These are phyloP conservation scores for Kazachstania sp. DNA, from an alignment of 1,139 yeast species.

Conservation along the genomic window DNA sequence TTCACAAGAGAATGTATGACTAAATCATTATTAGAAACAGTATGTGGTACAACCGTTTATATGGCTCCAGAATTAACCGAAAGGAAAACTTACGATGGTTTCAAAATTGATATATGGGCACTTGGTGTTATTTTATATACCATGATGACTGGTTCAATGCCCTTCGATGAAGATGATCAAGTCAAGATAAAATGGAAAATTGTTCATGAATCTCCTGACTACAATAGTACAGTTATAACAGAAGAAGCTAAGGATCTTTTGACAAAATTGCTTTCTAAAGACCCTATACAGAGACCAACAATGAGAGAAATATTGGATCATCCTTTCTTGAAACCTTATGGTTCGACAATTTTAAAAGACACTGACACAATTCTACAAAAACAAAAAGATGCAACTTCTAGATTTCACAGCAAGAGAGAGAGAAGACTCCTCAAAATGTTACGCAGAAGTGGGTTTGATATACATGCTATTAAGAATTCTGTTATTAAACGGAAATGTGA, in stretches of 20 bases:
- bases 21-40: slow-evolving; percentile 58
- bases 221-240: slow-evolving; percentile 35
- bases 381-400: slow-evolving; percentile 33
- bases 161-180: slow-evolving; percentile 78
- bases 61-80: slow-evolving; percentile 89
- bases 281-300: slow-evolving; percentile 58
- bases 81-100: slow-evolving; percentile 65
- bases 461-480: slow-evolving; percentile 52
- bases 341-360: slow-evolving; percentile 37
- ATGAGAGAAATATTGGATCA: slow-evolving; percentile 52
- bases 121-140: slow-evolving; percentile 90
- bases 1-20: slow-evolving; percentile 74
- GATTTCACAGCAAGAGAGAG: slow-evolving; percentile 55
- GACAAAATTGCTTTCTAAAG: slow-evolving; percentile 50
- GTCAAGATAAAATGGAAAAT: slow-evolving; percentile 52
- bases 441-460: slow-evolving; percentile 57
- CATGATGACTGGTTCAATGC: slow-evolving; percentile 78
- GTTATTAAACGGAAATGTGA: slow-evolving; percentile 61
- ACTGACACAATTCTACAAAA: slow-evolving; percentile 37
- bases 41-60: slow-evolving; percentile 91
- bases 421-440: slow-evolving; percentile 56
- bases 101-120: slow-evolving; percentile 84
- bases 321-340: slow-evolving; percentile 50
- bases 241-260: slow-evolving; percentile 45
- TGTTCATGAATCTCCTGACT: slow-evolving; percentile 52